phyloP scores from a whole-genome alignment of 2,329 filamentous ascomycete genomes.

The Dactylellina parvicollis region DNA sequence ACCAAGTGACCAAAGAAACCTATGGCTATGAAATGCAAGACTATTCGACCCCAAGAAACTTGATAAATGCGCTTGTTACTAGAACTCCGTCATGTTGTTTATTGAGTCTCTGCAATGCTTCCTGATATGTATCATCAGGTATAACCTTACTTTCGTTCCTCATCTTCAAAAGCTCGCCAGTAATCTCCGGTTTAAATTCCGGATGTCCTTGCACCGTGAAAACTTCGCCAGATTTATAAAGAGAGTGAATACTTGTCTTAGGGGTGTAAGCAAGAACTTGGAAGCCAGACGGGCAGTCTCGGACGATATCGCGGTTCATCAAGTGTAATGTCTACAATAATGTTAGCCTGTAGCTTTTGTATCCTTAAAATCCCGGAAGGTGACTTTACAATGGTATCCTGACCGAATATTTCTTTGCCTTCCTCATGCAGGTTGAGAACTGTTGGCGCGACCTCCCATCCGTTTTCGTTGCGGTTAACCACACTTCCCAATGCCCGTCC shows the following conservation, averaged over 20 bases:
- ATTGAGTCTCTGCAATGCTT: constrained; percentile 73
- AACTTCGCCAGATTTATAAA: constrained; percentile 73
- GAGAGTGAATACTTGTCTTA: constrained; percentile 77
- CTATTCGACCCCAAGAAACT: constrained; percentile 68
- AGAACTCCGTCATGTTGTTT: constrained; percentile 81
- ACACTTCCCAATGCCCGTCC: constrained; percentile 75
- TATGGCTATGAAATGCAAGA: not conserved
- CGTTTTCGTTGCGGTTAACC: constrained; percentile 73
- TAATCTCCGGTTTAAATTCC: constrained; percentile 79
- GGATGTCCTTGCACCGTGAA: constrained; percentile 88
- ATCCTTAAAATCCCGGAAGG: not conserved
- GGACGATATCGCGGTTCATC: constrained; percentile 84
- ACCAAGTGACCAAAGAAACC: not conserved
- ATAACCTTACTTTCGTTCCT: constrained; percentile 76
- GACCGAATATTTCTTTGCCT: constrained; percentile 77
- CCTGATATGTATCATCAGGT: constrained; percentile 73
- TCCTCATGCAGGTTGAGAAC: constrained; percentile 73
- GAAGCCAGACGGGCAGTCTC: constrained; percentile 69
- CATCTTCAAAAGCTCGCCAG: constrained; percentile 73
- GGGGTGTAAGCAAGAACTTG: constrained; percentile 73
- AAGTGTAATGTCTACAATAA: constrained; percentile 74
- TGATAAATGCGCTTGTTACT: constrained; percentile 78
- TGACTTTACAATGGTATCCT: constrained; percentile 62
- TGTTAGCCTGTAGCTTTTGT: not conserved
- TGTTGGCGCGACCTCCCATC: constrained; percentile 83